A percentile compares a stretch with the other conserved stretches of the same genome.
Conservation (phyloP, 1,284 basidiomycete species). For the Trichosporon sp. region DNA sequence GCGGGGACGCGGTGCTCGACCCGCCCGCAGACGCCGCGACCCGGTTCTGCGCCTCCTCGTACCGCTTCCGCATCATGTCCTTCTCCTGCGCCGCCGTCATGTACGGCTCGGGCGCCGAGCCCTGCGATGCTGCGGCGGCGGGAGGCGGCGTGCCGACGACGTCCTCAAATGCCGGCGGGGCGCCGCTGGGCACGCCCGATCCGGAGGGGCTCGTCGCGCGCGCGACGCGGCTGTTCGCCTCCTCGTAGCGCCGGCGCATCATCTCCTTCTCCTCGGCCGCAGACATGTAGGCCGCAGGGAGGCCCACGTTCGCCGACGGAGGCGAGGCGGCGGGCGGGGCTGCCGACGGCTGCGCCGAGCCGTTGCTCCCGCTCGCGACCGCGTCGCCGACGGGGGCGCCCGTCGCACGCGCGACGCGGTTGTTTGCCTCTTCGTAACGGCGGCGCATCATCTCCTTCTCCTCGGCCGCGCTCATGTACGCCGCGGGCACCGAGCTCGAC, state of each 20-base stretch:
- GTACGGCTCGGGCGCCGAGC: conserved; percentile 3
- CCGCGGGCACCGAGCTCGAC: background rate
- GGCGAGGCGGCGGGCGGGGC: background rate
- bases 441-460: conserved; percentile 26
- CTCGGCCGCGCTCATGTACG: conserved; percentile 18
- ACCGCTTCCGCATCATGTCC: conserved; percentile 23
- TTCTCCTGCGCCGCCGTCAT: conserved; percentile 26
- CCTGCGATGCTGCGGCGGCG: background rate
- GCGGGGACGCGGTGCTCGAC: background rate
- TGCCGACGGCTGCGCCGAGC: background rate
- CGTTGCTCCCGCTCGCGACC: background rate
- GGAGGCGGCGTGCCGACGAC: background rate
- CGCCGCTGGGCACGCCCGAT: background rate
- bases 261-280: conserved; percentile 37
- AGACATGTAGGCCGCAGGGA: conserved; percentile 10
- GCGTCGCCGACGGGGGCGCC: background rate
- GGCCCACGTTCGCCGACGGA: background rate
- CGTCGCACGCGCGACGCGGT: conserved; percentile 32
- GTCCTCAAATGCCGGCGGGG: background rate
- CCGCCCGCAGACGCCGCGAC: background rate
- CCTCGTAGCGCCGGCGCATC: conserved; percentile 33
- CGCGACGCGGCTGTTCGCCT: conserved; percentile 20
- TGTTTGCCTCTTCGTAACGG: conserved; percentile 51
- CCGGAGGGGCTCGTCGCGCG: background rate
- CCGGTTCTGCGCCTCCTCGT: conserved; percentile 17